phyloP scores from a whole-genome alignment of 2,329 filamentous ascomycete species.

The Aspergillus transmontanensis region DNA sequence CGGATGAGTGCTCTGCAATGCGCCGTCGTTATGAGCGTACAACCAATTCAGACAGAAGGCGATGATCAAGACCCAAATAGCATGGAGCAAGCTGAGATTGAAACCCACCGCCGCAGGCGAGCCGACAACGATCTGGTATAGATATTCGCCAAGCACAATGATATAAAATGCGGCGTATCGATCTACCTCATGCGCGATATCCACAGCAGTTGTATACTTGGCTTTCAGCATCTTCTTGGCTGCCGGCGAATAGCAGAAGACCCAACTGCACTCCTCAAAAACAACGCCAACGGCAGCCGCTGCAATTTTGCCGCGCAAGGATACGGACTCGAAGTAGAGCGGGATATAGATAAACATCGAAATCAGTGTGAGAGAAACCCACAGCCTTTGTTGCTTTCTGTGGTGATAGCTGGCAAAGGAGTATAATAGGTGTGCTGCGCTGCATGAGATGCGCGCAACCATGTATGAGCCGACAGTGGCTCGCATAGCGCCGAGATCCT shows the following conservation, averaged over 20 bases:
- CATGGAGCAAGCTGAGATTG: constrained; percentile 47
- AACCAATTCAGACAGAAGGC: constrained; percentile 56
- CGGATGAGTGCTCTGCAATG: constrained; percentile 47
- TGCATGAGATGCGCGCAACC: constrained; percentile 46
- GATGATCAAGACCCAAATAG: constrained; percentile 53
- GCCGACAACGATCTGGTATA: constrained; percentile 53
- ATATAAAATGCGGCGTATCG: constrained; percentile 56
- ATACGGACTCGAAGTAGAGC: constrained; percentile 47
- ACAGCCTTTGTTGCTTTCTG: constrained; percentile 48
- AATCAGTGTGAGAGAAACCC: constrained; percentile 47
- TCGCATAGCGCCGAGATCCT: constrained; percentile 49
- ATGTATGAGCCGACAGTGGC: constrained; percentile 52
- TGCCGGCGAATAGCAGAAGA: constrained; percentile 48
- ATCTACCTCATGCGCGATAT: constrained; percentile 54
- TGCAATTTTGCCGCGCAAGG: constrained; percentile 45
- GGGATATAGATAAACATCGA: constrained; percentile 48
- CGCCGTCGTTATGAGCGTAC: constrained; percentile 53
- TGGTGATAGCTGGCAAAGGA: constrained; percentile 54
- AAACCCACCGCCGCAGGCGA: constrained; percentile 51
- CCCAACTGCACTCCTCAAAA: constrained; percentile 48
- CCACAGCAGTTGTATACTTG: constrained; percentile 52
- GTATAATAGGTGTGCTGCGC: constrained; percentile 43
- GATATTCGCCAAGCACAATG: constrained; percentile 55
- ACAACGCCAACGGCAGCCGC: constrained; percentile 47
- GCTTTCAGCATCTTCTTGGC: constrained; percentile 48